Percentiles rank a stretch among this genome's conserved stretches.
Evolutionary conservation across 495 filamentous ascomycete genomes (phyloP).

Genomic region (Antarctomyces pellizariae): DNA sequence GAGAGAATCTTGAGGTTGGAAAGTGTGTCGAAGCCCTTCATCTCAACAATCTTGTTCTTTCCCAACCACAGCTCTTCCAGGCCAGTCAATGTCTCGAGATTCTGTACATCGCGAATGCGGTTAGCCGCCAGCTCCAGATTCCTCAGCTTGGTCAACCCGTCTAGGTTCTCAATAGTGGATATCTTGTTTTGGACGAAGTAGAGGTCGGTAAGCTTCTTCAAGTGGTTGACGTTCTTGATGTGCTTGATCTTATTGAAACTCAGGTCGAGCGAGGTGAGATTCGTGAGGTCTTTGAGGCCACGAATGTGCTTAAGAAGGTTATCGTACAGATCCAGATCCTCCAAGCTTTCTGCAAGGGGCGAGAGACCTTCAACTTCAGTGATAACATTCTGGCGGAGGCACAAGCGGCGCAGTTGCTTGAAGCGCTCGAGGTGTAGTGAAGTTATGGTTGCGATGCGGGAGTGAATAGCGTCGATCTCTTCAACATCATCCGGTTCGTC

Average conservation of each 20-base stretch:
- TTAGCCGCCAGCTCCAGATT: constrained; percentile 88
- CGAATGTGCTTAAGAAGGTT: constrained; percentile 81
- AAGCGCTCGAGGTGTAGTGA: constrained; percentile 67
- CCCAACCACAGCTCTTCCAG: constrained; percentile 88
- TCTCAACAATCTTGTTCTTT: constrained; percentile 88
- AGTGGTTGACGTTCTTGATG: constrained; percentile 70
- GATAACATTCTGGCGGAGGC: constrained; percentile 86
- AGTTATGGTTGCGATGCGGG: constrained; percentile 56
- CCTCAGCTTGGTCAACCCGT: constrained; percentile 43
- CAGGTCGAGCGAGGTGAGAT: constrained; percentile 64
- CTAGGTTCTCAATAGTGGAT: constrained; percentile 59
- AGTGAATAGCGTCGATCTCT: constrained; percentile 81
- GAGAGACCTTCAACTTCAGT: constrained; percentile 50
- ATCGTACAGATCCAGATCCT: constrained; percentile 90
- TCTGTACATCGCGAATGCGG: constrained; percentile 71
- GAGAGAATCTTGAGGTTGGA: constrained; percentile 69
- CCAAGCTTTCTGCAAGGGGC: constrained; percentile 34
- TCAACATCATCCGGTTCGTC: constrained; percentile 27
- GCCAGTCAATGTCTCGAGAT: constrained; percentile 48
- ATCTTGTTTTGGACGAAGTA: constrained; percentile 96
- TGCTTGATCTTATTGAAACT: constrained; percentile 99
- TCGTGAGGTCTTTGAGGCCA: constrained; percentile 51
- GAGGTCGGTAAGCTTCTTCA: constrained; percentile 58
- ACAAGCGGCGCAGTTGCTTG: constrained; percentile 50
- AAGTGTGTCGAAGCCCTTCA: constrained; percentile 48